These are phyloP conservation scores for Termitomyces sp. DNA, from an alignment of 1,284 basidiomycete genomes.

Conservation along the genomic window DNA sequence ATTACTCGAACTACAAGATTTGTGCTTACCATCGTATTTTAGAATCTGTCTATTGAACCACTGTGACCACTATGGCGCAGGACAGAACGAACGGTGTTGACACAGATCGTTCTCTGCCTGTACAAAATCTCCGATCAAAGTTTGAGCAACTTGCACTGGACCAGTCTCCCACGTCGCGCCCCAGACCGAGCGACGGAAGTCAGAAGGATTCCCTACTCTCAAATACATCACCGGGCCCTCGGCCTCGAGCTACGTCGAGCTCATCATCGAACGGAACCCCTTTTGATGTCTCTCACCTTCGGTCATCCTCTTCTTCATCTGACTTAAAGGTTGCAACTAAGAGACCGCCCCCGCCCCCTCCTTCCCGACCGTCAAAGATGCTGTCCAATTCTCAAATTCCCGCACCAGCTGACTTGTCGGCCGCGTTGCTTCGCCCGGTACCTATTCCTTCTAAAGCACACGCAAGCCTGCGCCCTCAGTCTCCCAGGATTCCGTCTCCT, in stretches of 20 bases:
- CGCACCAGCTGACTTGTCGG: slow-evolving; percentile 36
- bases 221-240: slow-evolving; percentile 28
- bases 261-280: slow-evolving; percentile 20
- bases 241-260: slow-evolving; percentile 35
- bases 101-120: slow-evolving; percentile 49
- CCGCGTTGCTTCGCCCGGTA: slow-evolving; percentile 32
- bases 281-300: slow-evolving; percentile 26
- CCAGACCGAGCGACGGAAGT: slow-evolving; percentile 12
- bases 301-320: slow-evolving; percentile 45
- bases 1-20: neutral
- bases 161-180: slow-evolving; percentile 18
- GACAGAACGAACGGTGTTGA: slow-evolving; percentile 32
- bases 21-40: neutral
- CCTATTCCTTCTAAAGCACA: slow-evolving; percentile 27
- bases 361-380: slow-evolving; percentile 35
- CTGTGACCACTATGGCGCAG: slow-evolving; percentile 4
- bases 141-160: slow-evolving; percentile 56
- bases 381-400: slow-evolving; percentile 27
- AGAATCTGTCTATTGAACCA: neutral
- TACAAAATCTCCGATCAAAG: slow-evolving; percentile 59
- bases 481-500: slow-evolving; percentile 5
- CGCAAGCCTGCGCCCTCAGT: slow-evolving; percentile 15
- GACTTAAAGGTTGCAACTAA: slow-evolving; percentile 41
- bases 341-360: slow-evolving; percentile 55
- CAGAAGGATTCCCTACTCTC: slow-evolving; percentile 22